These are phyloP conservation scores for Xylaria sp. DNA, from an alignment of 2,329 filamentous ascomycete species.

Conservation along the genomic window DNA sequence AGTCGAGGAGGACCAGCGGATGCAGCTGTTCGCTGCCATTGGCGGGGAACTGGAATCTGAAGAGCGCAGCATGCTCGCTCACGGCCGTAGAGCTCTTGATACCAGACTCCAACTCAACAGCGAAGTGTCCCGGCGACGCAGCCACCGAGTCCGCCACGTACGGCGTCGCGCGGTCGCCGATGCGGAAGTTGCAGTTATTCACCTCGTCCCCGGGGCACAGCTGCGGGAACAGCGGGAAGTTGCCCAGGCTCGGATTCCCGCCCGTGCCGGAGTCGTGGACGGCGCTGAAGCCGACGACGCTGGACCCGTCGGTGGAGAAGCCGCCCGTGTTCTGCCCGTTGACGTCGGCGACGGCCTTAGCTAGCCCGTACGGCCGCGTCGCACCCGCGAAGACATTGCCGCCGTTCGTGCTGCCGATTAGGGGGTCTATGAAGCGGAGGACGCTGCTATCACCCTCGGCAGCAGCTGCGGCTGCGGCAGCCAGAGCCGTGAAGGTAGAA, in stretches of 20 bases:
- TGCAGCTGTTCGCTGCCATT: constrained; percentile 37
- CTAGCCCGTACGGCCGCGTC: constrained; percentile 65
- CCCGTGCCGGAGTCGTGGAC: constrained; percentile 59
- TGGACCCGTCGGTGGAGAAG: constrained; percentile 59
- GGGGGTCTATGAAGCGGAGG: constrained; percentile 55
- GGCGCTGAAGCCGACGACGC: constrained; percentile 63
- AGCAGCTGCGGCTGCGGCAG: constrained; percentile 10
- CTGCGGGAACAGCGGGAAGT: constrained; percentile 60
- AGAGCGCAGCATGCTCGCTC: constrained; percentile 70
- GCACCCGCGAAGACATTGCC: constrained; percentile 69
- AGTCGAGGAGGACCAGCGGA: constrained; percentile 68
- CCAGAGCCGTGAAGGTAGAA: constrained; percentile 30
- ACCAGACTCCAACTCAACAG: constrained; percentile 63
- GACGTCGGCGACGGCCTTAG: constrained; percentile 66
- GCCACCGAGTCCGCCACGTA: constrained; percentile 56
- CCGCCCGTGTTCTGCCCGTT: constrained; percentile 58
- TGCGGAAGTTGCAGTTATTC: constrained; percentile 66
- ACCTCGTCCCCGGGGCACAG: constrained; percentile 59
- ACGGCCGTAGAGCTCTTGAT: constrained; percentile 70
- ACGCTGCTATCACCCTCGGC: constrained; percentile 32
- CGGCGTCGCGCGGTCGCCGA: constrained; percentile 57
- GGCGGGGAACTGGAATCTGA: constrained; percentile 67
- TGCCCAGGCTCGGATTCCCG: constrained; percentile 58
- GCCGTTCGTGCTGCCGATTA: constrained; percentile 66
- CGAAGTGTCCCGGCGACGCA: constrained; percentile 67